Conservation (phyloP, 495 filamentous ascomycete species). For the Tuber magnatum region DNA sequence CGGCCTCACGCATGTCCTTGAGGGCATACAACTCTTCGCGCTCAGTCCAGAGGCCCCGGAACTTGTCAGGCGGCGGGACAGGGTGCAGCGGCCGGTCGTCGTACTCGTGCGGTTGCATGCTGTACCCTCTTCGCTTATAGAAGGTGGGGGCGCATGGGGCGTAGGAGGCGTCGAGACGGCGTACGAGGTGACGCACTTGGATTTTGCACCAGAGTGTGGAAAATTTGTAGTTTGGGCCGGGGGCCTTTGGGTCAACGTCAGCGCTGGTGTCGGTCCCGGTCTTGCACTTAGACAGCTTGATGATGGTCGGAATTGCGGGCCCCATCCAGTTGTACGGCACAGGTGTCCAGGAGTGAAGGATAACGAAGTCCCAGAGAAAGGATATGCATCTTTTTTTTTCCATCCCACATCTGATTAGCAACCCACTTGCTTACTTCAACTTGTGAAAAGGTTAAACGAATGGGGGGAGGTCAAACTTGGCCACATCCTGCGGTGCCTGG, state of each 20-base stretch:
- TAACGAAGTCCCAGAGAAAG: neutral
- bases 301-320: neutral
- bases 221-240: neutral
- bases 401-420: neutral
- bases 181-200: neutral
- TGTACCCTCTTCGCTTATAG: neutral
- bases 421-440: neutral
- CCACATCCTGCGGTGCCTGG: neutral
- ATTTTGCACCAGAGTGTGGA: neutral
- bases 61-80: neutral
- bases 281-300: neutral
- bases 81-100: neutral
- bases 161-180: neutral
- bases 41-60: neutral
- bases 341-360: neutral
- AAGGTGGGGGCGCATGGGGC: neutral
- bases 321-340: neutral
- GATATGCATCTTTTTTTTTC: neutral
- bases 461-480: neutral
- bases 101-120: neutral
- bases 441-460: neutral
- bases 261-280: neutral
- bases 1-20: neutral
- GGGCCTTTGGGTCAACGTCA: neutral
- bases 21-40: neutral